Conservation (phyloP, 2,329 filamentous ascomycete species). For the Trichophyton schoenleinii region DNA sequence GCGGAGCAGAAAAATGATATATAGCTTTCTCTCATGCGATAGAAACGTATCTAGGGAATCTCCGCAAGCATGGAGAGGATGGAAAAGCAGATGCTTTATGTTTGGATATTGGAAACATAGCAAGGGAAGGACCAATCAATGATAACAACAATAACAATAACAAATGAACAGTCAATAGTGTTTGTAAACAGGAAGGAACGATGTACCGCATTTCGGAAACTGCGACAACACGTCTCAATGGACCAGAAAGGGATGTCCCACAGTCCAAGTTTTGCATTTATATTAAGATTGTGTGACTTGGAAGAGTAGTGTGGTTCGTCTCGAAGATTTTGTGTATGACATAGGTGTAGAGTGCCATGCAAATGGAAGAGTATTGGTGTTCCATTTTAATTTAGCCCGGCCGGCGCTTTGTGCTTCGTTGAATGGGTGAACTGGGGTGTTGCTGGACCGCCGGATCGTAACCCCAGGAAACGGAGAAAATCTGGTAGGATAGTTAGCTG, state of each 20-base stretch:
- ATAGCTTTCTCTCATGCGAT: not conserved
- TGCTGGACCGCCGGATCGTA: not conserved
- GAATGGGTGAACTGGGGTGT: not conserved
- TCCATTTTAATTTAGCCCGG: not conserved
- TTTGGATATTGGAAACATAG: not conserved
- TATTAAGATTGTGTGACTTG: not conserved
- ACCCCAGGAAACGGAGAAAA: not conserved
- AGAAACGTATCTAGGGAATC: not conserved
- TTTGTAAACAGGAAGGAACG: not conserved
- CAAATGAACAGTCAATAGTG: not conserved
- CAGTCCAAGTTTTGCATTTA: not conserved
- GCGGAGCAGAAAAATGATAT: not conserved
- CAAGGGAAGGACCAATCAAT: not conserved
- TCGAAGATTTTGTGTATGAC: too few species aligned
- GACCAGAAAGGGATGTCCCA: not conserved
- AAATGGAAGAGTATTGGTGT: not conserved
- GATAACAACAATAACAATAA: not conserved
- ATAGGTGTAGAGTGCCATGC: not conserved
- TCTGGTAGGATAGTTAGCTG: slow-evolving; percentile 20
- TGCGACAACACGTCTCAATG: not conserved
- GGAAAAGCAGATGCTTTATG: not conserved
- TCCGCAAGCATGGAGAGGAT: not conserved
- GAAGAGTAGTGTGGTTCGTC: not conserved
- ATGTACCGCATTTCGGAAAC: not conserved
- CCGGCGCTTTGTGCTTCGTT: not conserved